These are phyloP conservation scores for Suillus americanus DNA, from an alignment of 768 basidiomycete genomes.

Conservation along the genomic window DNA sequence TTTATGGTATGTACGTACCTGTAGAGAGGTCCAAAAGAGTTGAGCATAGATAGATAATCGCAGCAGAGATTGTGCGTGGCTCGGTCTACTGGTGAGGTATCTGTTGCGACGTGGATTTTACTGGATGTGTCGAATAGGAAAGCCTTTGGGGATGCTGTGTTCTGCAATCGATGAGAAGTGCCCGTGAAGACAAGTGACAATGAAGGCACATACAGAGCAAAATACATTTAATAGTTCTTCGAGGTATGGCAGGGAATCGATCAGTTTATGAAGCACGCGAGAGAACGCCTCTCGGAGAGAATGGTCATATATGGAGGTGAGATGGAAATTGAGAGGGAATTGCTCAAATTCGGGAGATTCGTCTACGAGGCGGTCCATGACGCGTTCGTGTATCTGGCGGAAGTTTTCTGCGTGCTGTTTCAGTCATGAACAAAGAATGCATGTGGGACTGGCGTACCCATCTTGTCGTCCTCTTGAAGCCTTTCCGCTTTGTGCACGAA, in stretches of 20 bases:
- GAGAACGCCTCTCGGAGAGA: constrained; percentile 92
- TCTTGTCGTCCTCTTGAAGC: constrained; percentile 87
- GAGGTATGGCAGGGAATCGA: constrained; percentile 81
- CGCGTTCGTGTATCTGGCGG: constrained; percentile 84
- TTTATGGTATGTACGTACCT: not conserved
- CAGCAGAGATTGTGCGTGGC: constrained; percentile 87
- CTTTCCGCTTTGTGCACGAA: constrained; percentile 97
- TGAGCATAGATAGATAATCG: constrained; percentile 87
- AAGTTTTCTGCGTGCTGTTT: constrained; percentile 67
- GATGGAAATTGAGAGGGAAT: constrained; percentile 77
- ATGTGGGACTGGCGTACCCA: constrained; percentile 50
- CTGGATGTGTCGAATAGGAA: constrained; percentile 90
- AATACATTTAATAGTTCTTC: constrained; percentile 88
- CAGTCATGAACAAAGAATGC: not conserved
- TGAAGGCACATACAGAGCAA: constrained; percentile 56
- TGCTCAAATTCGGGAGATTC: constrained; percentile 74
- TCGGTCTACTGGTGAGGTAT: constrained; percentile 87
- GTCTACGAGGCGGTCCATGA: constrained; percentile 80
- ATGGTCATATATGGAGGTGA: constrained; percentile 93
- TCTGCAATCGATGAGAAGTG: constrained; percentile 43
- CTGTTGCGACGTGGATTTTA: constrained; percentile 89
- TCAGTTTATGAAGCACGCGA: constrained; percentile 81
- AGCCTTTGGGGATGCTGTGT: constrained; percentile 90
- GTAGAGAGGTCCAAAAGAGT: constrained; percentile 83
- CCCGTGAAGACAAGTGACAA: not conserved